A percentile compares a stretch with the other conserved stretches of the same genome.
These are phyloP conservation scores for Ceratobasidium sp. DNA, from an alignment of 1,284 basidiomycete genomes.

Conservation along the genomic window DNA sequence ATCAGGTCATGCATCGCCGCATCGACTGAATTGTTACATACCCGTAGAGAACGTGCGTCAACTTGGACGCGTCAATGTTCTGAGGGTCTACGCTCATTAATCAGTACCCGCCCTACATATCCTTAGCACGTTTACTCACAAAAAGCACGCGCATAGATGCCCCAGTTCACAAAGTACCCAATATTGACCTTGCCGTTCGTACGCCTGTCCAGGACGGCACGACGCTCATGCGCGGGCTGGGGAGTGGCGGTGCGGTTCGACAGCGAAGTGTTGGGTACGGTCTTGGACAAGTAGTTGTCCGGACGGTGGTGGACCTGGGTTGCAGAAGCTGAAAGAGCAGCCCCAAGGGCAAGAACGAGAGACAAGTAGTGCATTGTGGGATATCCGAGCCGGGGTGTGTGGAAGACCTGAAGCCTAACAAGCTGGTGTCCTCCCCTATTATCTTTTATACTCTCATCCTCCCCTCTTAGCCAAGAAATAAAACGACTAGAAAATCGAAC, in stretches of 20 bases:
- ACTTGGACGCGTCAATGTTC: conserved; percentile 65
- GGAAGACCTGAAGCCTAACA: conserved; percentile 10
- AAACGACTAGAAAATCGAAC: background rate
- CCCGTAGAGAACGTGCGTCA: conserved; percentile 83
- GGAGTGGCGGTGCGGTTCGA: conserved; percentile 56
- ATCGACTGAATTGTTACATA: background rate
- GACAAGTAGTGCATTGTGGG: conserved; percentile 33
- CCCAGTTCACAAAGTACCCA: conserved; percentile 64
- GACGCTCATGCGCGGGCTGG: conserved; percentile 40
- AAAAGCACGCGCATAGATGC: conserved; percentile 42
- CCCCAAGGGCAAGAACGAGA: conserved; percentile 29
- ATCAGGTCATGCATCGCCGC: background rate
- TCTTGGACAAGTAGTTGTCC: conserved; percentile 58
- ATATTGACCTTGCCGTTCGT: conserved; percentile 64
- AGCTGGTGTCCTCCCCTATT: background rate
- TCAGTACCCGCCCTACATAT: background rate
- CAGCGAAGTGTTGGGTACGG: conserved; percentile 53
- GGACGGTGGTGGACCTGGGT: conserved; percentile 70
- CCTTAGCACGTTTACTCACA: conserved; percentile 19
- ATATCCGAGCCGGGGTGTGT: background rate
- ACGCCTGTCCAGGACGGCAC: conserved; percentile 53
- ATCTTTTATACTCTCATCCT: background rate
- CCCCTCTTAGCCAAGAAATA: background rate
- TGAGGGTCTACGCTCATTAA: conserved; percentile 63
- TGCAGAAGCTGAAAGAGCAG: conserved; percentile 51